Base-by-base conservation (phyloP, 805 yeast species). In the Yamadazyma takamatsuzukensis region DNA sequence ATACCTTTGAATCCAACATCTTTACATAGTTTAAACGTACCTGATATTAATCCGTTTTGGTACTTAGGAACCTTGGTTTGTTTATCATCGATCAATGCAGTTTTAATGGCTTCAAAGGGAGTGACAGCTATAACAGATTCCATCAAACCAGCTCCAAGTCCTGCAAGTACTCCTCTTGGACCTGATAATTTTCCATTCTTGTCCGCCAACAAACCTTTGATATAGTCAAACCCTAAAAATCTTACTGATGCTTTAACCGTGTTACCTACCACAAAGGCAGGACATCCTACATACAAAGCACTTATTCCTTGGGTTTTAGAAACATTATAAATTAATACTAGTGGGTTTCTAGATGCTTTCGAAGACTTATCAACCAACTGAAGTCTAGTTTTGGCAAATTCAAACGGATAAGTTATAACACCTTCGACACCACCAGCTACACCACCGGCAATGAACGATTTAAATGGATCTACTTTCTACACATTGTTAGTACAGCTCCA, bases 361-460 rank as follows among this genome's bases (percentile, higher is more conserved):
- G 81, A 63, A 1, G 76, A 50, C 53, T 80, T 82, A 47, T 78
- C 82, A 21, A 79, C 78, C 35, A 90, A 70, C 62, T 90, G 98
- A 27, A 93, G 68, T 41, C 97, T 69, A 3, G 98, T 90, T 54
- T 90, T 90, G 28, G 97, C 96, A 64, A 89, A 90, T 59, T 90
- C 98, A 59, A 93, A 93, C 3, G 98, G 98, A 56, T 88, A 90
- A 0, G 97, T 90, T 28, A 85, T 72, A 24, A 77, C 77, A 21
- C 96, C 96, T 62, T 90, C 98, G 19, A 89, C 79, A 16, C 96
- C 97, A 37, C 97, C 98, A 0, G 97, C 98, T 0, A 84, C 71
- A 33, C 97, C 96, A 36, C 98, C 98, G 5, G 96, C 97, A 17
- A 89, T 67, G 51, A 90, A 87, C 2, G 97, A 86, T 49, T 83